These are phyloP conservation scores for Tetradesmus lagerheimii DNA, from an alignment of 139 green algal species.

Conservation along the genomic window DNA sequence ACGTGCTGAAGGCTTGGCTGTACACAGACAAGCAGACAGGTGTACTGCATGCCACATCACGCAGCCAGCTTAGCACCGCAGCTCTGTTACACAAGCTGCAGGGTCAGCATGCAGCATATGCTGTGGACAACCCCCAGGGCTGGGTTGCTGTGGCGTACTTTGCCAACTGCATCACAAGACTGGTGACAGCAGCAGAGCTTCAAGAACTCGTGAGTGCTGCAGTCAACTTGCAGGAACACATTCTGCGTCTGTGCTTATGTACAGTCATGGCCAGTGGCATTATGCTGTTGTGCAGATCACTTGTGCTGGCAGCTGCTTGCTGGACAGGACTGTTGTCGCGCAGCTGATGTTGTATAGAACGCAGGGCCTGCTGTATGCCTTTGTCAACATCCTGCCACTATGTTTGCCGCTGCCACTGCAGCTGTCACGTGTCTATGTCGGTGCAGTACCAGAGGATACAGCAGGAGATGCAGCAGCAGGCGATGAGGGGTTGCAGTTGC, in stretches of 20 bases:
- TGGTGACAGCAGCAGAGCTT: conserved; percentile 13
- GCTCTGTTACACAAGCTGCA: conserved; percentile 13
- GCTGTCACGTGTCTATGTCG: conserved; percentile 25
- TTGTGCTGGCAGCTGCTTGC: neutral
- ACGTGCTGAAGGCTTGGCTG: conserved; percentile 18
- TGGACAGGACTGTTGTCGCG: neutral
- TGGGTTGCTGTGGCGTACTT: conserved; percentile 34
- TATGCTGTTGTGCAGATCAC: neutral
- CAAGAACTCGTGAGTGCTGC: conserved; percentile 31
- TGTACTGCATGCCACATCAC: neutral
- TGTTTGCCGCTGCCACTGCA: conserved; percentile 7
- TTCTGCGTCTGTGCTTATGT: no score
- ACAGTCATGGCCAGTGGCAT: neutral
- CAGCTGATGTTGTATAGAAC: neutral
- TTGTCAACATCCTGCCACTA: neutral
- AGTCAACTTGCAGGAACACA: neutral
- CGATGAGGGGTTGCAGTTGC: neutral
- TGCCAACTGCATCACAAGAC: neutral
- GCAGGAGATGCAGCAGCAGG: neutral
- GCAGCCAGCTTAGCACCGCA: conserved; percentile 9
- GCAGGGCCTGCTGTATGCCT: neutral
- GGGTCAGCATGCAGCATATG: neutral
- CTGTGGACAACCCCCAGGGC: neutral
- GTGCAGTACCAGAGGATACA: neutral
- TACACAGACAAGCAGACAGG: conserved; percentile 17